phyloP scores from a whole-genome alignment of 257 asterid genomes.

The Verbena officinalis region DNA sequence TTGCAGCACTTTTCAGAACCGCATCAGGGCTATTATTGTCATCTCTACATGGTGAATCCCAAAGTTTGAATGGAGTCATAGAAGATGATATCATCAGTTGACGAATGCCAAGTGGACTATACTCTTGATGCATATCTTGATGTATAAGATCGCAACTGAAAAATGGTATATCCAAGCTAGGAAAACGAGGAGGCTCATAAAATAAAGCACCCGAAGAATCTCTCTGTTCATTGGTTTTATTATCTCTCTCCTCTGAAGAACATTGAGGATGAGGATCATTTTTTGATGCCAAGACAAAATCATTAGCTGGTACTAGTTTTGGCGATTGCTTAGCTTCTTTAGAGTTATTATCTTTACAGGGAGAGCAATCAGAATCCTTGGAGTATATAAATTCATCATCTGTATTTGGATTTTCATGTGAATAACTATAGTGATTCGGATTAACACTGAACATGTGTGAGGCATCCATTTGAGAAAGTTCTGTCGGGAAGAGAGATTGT shows the following conservation, averaged over 20 bases:
- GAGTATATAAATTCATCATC: conserved; percentile 45
- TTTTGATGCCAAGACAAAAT: conserved; percentile 47
- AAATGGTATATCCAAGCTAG: conserved; percentile 85
- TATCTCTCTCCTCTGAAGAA: conserved; percentile 39
- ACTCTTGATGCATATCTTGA: conserved; percentile 86
- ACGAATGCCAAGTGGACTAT: conserved; percentile 93
- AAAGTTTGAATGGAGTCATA: conserved; percentile 70
- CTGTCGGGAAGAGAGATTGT: conserved; percentile 42
- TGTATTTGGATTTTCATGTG: conserved; percentile 36
- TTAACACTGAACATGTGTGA: conserved; percentile 40
- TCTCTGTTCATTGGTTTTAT: conserved; percentile 41
- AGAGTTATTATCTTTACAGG: conserved; percentile 42
- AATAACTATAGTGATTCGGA: conserved; percentile 48
- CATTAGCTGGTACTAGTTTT: conserved; percentile 57
- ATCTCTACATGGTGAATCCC: conserved; percentile 90
- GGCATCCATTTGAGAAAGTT: conserved; percentile 43
- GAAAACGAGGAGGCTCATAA: conserved; percentile 95
- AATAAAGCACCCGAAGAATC: conserved; percentile 71
- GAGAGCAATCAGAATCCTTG: conserved; percentile 43
- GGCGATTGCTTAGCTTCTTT: conserved; percentile 45
- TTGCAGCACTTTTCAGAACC: conserved; percentile 85
- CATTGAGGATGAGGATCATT: conserved; percentile 39
- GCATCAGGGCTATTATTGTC: conserved; percentile 77
- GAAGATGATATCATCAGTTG: conserved; percentile 84
- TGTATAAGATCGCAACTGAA: conserved; percentile 85